phyloP scores from a whole-genome alignment of 192 early-diverging fungal genomes.

The Lunasporangiospora selenospora region DNA sequence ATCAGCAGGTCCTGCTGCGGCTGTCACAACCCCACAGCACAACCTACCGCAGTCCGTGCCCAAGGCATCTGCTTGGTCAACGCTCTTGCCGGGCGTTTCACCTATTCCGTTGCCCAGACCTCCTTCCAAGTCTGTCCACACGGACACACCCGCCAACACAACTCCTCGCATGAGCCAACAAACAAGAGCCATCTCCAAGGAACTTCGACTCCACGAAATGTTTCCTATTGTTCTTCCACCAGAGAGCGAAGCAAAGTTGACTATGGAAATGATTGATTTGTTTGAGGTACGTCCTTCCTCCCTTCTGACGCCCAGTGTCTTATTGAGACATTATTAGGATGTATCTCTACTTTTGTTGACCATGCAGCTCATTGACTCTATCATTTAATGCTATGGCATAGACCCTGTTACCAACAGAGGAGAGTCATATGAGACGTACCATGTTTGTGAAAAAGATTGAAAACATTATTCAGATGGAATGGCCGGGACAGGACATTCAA shows the following conservation, averaged over 20 bases:
- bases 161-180: too few species aligned
- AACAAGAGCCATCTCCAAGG: slow-evolving; percentile 9
- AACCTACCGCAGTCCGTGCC: not conserved
- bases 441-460: slow-evolving; percentile 33
- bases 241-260: slow-evolving; percentile 30
- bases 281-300: slow-evolving; percentile 43
- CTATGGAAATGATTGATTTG: slow-evolving; percentile 45
- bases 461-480: slow-evolving; percentile 20
- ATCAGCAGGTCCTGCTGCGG: not conserved
- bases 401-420: slow-evolving; percentile 30
- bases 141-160: too few species aligned
- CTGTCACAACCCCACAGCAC: not conserved
- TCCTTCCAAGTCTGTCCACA: too few species aligned
- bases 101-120: slow-evolving; percentile 29
- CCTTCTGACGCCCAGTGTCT: too few species aligned
- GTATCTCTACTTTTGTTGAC: too few species aligned
- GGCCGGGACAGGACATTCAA: slow-evolving; percentile 41
- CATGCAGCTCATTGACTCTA: too few species aligned
- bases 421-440: slow-evolving; percentile 37
- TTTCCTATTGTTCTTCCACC: slow-evolving; percentile 32
- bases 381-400: not conserved
- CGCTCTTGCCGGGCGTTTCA: slow-evolving; percentile 33
- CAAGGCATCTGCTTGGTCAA: slow-evolving; percentile 36
- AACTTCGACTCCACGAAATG: slow-evolving; percentile 23
- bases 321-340: too few species aligned